Percentiles rank a stretch among this genome's conserved stretches.
Conservation (phyloP, 108 stramenopile species). For the Fistulifera solaris region DNA sequence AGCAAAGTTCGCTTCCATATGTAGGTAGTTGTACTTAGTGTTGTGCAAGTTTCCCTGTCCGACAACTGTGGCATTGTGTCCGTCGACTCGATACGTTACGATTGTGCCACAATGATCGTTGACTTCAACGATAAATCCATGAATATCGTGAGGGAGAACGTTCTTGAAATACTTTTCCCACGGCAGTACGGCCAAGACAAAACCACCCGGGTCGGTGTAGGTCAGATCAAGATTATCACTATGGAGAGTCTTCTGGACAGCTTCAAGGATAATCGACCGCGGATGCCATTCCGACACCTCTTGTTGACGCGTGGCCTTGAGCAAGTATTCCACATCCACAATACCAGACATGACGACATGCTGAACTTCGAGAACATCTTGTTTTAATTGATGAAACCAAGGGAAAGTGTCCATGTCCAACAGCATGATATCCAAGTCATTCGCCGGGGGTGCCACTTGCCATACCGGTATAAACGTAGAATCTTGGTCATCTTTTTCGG, state of each 20-base stretch:
- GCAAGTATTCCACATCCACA: background rate
- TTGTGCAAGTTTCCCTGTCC: slow-evolving; percentile 3
- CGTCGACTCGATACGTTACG: slow-evolving; percentile 14
- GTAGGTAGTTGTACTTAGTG: background rate
- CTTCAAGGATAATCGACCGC: background rate
- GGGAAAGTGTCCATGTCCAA: background rate
- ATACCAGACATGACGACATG: background rate
- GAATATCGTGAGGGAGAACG: slow-evolving; percentile 9
- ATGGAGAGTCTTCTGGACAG: background rate
- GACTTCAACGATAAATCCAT: slow-evolving; percentile 16
- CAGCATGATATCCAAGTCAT: background rate
- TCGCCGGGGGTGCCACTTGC: background rate
- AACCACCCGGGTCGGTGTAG: slow-evolving; percentile 12
- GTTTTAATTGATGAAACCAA: background rate
- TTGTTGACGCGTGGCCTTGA: background rate
- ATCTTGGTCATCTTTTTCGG: background rate
- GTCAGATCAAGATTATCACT: background rate
- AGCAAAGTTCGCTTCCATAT: background rate
- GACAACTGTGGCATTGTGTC: background rate
- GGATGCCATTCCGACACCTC: background rate
- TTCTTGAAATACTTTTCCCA: slow-evolving; percentile 21
- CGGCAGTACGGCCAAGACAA: slow-evolving; percentile 9
- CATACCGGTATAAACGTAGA: background rate
- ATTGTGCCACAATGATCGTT: slow-evolving; percentile 14
- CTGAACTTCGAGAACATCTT: background rate